A percentile compares a stretch with the other conserved stretches of the same genome.
Evolutionary conservation across 2,329 filamentous ascomycete genomes (phyloP).

Genomic region (Dactylellina drechsleri): DNA sequence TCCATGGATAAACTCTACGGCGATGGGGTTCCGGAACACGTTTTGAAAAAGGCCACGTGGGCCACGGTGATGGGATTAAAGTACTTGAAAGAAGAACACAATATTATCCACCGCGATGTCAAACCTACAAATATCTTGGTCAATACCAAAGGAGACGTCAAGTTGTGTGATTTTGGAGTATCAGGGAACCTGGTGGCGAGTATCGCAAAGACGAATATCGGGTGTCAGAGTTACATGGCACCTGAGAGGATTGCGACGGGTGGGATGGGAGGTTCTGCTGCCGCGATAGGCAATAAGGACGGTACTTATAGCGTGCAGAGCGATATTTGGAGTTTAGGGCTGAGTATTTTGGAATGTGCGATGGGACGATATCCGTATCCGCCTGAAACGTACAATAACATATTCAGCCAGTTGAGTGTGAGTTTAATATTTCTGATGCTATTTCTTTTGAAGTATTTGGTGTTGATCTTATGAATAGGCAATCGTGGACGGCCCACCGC

Average conservation of each 20-base stretch:
- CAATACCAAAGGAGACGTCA: conserved; percentile 89
- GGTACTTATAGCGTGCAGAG: conserved; percentile 98
- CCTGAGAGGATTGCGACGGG: conserved; percentile 93
- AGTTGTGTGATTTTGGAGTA: conserved; percentile 98
- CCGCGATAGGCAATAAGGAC: conserved; percentile 66
- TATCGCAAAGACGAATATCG: conserved; percentile 98
- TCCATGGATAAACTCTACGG: conserved; percentile 96
- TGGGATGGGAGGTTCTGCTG: conserved; percentile 72
- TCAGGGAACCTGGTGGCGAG: conserved; percentile 95
- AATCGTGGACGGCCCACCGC: conserved; percentile 96
- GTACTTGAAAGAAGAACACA: conserved; percentile 94
- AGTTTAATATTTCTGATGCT: conserved; percentile 64
- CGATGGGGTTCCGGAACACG: conserved; percentile 86
- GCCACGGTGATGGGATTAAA: conserved; percentile 92
- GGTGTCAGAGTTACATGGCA: conserved; percentile 99
- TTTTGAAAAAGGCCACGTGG: conserved; percentile 88
- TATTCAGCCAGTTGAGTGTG: conserved; percentile 96
- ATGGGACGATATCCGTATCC: conserved; percentile 95
- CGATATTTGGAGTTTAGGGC: conserved; percentile 94
- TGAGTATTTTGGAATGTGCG: conserved; percentile 95
- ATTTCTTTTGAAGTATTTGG: conserved; percentile 4
- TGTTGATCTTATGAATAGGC: conserved; percentile 70
- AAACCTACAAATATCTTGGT: conserved; percentile 98
- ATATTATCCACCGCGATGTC: conserved; percentile 98
- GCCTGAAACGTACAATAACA: conserved; percentile 96